Evolutionary conservation across 148 eudicot genomes (phyloP), one percentile per base, ranked within the genome.

Genomic region (Chenopodium album): DNA sequence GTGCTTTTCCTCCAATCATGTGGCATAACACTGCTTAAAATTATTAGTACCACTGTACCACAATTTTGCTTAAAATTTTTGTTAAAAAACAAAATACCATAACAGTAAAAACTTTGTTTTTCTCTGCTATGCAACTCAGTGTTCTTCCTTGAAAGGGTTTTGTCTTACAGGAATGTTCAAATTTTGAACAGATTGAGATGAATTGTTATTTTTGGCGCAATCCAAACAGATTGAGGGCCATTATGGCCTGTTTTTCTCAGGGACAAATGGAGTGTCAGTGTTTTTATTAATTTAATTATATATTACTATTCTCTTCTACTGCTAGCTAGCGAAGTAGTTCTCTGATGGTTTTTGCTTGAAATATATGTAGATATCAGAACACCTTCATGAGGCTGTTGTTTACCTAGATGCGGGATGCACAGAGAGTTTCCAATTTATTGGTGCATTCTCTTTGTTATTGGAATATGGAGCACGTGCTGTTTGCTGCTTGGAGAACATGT

Each of bases 351-450:
- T 77, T 60, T 44, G 31, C 17, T 71, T 56, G 3, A 54, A 59
- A 4, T 73, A 31, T 85, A n/a, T 84, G 86, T 80, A 96, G 99
- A 85, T 90, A 84, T 87, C 97, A 34, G 95, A 91, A 82, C 88
- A 91, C 52, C 86, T 94, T 80, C 89, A 86, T 63, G 98, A 88
- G 82, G 89, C 99, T 32, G 79, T 90, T 71, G 82, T 96, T 41
- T 96, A 96, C 87, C 85, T 96, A 81, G 99, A 96, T 88, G 92
- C 94, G 76, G 99, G 99, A 78, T 92, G 93, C 84, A 87, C 99
- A 5, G 98, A 96, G 88, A 92, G 99, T 86, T 96, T 92, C 87
- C 93, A 96, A 78, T 87, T 85, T 83, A 83, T 92, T 75, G 99
- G 99, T 72, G 99, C 95, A 75, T 90, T 88, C 66, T 87, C 97